These are phyloP conservation scores for Candolleomyces efflorescens DNA, from an alignment of 768 basidiomycete species.

Conservation along the genomic window DNA sequence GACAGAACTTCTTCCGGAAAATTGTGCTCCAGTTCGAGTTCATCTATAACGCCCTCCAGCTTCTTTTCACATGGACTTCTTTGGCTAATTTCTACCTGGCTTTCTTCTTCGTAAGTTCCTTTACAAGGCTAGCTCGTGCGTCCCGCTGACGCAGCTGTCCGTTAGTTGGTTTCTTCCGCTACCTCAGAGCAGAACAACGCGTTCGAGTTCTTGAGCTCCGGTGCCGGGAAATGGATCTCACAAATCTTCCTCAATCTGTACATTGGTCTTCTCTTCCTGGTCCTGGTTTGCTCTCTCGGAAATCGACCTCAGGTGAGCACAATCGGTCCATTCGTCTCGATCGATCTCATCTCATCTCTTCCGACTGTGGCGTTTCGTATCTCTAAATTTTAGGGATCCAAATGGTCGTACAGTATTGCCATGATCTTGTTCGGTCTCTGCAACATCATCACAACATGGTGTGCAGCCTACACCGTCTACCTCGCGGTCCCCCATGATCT, in stretches of 20 bases:
- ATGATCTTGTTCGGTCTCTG: slow-evolving; percentile 78
- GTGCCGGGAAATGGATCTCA: slow-evolving; percentile 70
- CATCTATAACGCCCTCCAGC: slow-evolving; percentile 85
- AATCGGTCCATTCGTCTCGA: too few species aligned
- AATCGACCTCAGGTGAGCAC: slow-evolving; percentile 68
- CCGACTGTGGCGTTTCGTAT: neutral
- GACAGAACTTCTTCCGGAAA: slow-evolving; percentile 87
- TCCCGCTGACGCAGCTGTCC: neutral
- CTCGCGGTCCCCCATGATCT: slow-evolving; percentile 72
- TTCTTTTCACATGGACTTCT: slow-evolving; percentile 92
- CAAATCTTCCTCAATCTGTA: slow-evolving; percentile 80
- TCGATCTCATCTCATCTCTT: slow-evolving; percentile 1
- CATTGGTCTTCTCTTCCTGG: slow-evolving; percentile 78
- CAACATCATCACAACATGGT: slow-evolving; percentile 80
- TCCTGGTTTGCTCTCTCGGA: slow-evolving; percentile 83
- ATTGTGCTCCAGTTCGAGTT: slow-evolving; percentile 80
- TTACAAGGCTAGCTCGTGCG: neutral
- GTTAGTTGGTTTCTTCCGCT: slow-evolving; percentile 76
- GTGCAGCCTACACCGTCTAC: slow-evolving; percentile 88
- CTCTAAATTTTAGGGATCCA: slow-evolving; percentile 56
- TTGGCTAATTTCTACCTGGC: slow-evolving; percentile 93
- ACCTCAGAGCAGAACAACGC: slow-evolving; percentile 51
- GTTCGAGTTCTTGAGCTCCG: slow-evolving; percentile 74
- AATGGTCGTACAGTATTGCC: slow-evolving; percentile 76
- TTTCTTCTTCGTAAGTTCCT: slow-evolving; percentile 79